These are phyloP conservation scores for Backusella psychrophila DNA, from an alignment of 192 early-diverging fungal species.

Conservation along the genomic window DNA sequence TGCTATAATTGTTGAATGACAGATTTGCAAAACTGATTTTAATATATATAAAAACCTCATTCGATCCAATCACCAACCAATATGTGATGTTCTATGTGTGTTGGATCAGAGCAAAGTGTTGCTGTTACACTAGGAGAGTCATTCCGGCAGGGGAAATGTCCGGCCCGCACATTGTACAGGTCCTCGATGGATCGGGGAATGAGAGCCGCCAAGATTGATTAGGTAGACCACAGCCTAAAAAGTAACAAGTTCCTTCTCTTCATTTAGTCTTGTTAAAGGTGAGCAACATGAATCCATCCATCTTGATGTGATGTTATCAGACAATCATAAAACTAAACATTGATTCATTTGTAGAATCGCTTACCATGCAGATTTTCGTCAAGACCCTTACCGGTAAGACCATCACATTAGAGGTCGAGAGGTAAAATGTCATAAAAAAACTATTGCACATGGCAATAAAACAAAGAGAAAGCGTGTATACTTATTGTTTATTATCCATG, in stretches of 20 bases:
- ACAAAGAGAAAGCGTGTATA: background rate
- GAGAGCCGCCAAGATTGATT: background rate
- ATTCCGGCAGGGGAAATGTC: too few relatives aligned
- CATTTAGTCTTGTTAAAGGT: slow-evolving; percentile 4
- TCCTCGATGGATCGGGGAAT: background rate
- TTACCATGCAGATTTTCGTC: slow-evolving; percentile 64
- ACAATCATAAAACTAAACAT: background rate
- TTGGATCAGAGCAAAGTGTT: background rate
- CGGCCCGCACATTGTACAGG: background rate
- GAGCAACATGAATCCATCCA: background rate
- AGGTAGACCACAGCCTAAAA: background rate
- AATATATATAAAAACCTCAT: background rate
- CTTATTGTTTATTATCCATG: background rate
- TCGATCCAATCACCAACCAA: background rate
- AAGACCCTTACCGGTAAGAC: slow-evolving; percentile 68
- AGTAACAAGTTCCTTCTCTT: slow-evolving; percentile 9
- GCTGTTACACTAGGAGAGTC: background rate
- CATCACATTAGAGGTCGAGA: slow-evolving; percentile 65
- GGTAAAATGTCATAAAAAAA: slow-evolving; percentile 31
- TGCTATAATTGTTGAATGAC: background rate
- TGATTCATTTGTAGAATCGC: background rate
- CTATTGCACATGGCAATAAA: slow-evolving; percentile 6
- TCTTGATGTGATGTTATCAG: background rate
- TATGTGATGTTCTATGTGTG: background rate
- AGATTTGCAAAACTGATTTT: background rate